phyloP scores from a whole-genome alignment of 495 filamentous ascomycete species.

The Apodospora peruviana region DNA sequence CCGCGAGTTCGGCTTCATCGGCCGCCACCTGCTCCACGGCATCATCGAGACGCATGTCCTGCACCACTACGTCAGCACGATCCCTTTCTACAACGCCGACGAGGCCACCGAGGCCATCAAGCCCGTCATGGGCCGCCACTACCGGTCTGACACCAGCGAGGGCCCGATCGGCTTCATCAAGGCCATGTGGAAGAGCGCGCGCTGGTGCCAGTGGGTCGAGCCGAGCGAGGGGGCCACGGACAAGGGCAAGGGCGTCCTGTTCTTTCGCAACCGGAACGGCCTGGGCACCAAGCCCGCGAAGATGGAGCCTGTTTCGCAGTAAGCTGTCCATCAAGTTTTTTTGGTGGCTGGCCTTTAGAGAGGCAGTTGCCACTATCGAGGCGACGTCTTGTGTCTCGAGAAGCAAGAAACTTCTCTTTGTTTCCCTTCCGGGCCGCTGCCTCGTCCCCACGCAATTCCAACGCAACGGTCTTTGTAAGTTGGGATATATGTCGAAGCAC shows the following conservation, averaged over 20 bases:
- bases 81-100: conserved; percentile 88
- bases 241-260: conserved; percentile 57
- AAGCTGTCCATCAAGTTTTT: too few relatives aligned
- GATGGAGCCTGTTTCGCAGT: conserved; percentile 7
- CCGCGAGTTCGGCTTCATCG: conserved; percentile 84
- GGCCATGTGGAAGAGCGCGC: conserved; percentile 58
- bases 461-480: not conserved
- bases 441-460: too few relatives aligned
- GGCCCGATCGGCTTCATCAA: conserved; percentile 61
- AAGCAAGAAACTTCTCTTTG: not conserved
- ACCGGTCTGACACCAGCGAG: conserved; percentile 59
- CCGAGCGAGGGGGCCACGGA: conserved; percentile 59
- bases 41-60: conserved; percentile 91
- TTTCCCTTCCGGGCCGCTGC: not conserved
- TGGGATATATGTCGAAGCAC: too few relatives aligned
- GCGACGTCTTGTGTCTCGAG: not conserved
- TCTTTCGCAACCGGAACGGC: conserved; percentile 75
- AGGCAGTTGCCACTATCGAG: too few relatives aligned
- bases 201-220: conserved; percentile 74
- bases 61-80: conserved; percentile 79
- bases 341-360: too few relatives aligned
- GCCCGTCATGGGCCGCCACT: conserved; percentile 75
- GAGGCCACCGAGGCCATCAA: conserved; percentile 82
- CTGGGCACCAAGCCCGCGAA: conserved; percentile 55
- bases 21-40: conserved; percentile 79